Conservation (phyloP, 164 flowering plant species). For the Dillenia turbinata region DNA sequence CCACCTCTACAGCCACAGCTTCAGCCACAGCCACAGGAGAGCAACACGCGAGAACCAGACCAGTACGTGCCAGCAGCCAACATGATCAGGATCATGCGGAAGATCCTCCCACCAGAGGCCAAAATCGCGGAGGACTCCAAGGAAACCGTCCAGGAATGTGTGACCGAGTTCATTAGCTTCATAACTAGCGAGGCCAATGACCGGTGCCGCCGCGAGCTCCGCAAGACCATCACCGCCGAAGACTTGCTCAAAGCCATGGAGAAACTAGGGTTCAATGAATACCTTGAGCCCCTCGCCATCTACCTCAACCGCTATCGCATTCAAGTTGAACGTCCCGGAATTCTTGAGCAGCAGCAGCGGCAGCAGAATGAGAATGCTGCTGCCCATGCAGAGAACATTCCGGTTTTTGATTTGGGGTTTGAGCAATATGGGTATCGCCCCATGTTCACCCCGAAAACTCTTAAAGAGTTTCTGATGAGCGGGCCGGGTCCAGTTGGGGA, state of each 20-base stretch:
- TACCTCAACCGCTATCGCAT: conserved; percentile 54
- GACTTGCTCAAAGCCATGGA: conserved; percentile 91
- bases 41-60: conserved; percentile 54
- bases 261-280: conserved; percentile 86
- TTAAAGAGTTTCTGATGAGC: too few relatives aligned
- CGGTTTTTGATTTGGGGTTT: too few relatives aligned
- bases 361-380: too few relatives aligned
- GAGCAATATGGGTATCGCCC: too few relatives aligned
- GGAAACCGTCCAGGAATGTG: conserved; percentile 88
- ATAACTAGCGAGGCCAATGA: conserved; percentile 89
- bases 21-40: too few relatives aligned
- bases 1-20: too few relatives aligned
- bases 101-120: conserved; percentile 73
- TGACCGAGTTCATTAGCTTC: conserved; percentile 90
- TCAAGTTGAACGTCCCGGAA: too few relatives aligned
- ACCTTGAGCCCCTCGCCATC: conserved; percentile 61
- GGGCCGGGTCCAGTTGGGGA: too few relatives aligned
- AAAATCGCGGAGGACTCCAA: conserved; percentile 90
- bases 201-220: conserved; percentile 84
- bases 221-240: conserved; percentile 91
- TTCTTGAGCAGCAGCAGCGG: too few relatives aligned
- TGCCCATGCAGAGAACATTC: too few relatives aligned
- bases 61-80: conserved; percentile 83
- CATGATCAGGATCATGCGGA: conserved; percentile 78
- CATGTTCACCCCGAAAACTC: too few relatives aligned